phyloP scores from a whole-genome alignment of 306 rosid species.

The Ammopiptanthus mongolicus region DNA sequence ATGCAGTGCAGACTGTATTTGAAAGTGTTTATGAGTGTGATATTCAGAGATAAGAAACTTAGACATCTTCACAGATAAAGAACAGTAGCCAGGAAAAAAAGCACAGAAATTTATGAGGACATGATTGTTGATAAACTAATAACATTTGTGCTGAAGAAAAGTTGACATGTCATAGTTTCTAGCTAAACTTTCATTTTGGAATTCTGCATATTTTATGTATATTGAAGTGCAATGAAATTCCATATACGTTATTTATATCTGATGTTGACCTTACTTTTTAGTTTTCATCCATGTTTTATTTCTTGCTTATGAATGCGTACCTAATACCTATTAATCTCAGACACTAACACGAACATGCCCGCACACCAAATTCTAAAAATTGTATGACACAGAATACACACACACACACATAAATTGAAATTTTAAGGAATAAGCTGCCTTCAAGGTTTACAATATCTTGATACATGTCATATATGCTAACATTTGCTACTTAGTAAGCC shows the following conservation, averaged over 20 bases:
- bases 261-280: neutral
- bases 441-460: too few species aligned
- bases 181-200: neutral
- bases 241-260: too few species aligned
- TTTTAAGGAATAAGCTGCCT: too few species aligned
- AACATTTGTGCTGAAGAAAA: neutral
- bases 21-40: neutral
- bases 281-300: neutral
- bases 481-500: too few species aligned
- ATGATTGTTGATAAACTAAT: neutral
- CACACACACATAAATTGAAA: too few species aligned
- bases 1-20: neutral
- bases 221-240: too few species aligned
- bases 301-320: neutral
- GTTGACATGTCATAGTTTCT: neutral
- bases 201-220: neutral
- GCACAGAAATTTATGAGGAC: neutral
- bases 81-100: slow-evolving; percentile 34
- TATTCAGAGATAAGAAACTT: neutral
- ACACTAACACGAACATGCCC: too few species aligned
- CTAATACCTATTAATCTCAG: too few species aligned
- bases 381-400: too few species aligned
- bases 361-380: too few species aligned
- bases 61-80: neutral
- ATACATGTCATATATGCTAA: too few species aligned